Conservation (phyloP, 225 moss, liverwort and hornwort species). For the Polytrichum commune region DNA sequence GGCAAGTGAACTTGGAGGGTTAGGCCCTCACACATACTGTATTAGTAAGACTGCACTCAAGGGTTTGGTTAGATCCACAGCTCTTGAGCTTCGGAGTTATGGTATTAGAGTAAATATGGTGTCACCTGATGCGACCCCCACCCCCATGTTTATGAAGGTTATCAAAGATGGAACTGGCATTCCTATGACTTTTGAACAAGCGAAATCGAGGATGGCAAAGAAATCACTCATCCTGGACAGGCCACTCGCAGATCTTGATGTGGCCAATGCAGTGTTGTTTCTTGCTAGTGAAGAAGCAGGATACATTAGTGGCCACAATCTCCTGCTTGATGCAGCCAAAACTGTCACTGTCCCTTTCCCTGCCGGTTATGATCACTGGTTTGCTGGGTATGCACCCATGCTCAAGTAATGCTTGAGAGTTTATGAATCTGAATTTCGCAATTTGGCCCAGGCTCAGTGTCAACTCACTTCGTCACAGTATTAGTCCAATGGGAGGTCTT, state of each 20-base stretch:
- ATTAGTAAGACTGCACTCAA: constrained; percentile 49
- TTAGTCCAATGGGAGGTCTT: no score
- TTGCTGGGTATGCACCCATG: constrained; percentile 43
- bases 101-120: constrained; percentile 72
- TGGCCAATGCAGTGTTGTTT: constrained; percentile 57
- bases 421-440: no score
- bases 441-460: no score
- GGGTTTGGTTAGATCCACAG: constrained; percentile 41
- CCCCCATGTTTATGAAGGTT: constrained; percentile 46
- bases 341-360: constrained; percentile 32
- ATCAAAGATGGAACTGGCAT: constrained; percentile 27
- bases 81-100: constrained; percentile 51
- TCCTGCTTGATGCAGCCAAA: constrained; percentile 51
- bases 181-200: constrained; percentile 24
- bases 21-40: constrained; percentile 55
- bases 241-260: constrained; percentile 26
- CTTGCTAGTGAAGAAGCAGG: constrained; percentile 61
- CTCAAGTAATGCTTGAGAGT: constrained; percentile 22
- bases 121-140: constrained; percentile 52
- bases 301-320: constrained; percentile 63
- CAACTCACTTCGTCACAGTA: no score
- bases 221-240: constrained; percentile 24
- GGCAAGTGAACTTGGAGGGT: constrained; percentile 35
- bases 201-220: constrained; percentile 15
- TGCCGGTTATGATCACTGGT: constrained; percentile 36